These are phyloP conservation scores for Teunomyces aglyptinius DNA, from an alignment of 805 yeast genomes.

Conservation along the genomic window DNA sequence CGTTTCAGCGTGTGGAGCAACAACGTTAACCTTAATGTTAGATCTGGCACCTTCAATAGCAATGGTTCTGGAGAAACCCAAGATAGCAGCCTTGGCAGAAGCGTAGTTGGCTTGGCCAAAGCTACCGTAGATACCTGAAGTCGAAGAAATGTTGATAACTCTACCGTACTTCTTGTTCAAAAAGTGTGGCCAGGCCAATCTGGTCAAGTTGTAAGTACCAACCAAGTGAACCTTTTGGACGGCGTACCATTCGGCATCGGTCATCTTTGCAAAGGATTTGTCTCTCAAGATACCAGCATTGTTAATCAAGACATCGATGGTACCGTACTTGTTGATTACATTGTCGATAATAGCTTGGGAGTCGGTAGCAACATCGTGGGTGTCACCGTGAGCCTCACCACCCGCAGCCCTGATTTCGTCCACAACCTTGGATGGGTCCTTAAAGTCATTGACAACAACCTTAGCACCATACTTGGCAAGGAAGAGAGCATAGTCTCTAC, in stretches of 20 bases:
- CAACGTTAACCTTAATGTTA: constrained; percentile 72
- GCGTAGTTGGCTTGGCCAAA: constrained; percentile 97
- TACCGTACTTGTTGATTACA: constrained; percentile 74
- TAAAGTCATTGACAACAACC: constrained; percentile 89
- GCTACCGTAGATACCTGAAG: constrained; percentile 96
- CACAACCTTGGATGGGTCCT: constrained; percentile 70
- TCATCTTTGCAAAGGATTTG: constrained; percentile 80
- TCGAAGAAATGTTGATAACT: constrained; percentile 86
- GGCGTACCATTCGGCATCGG: constrained; percentile 77
- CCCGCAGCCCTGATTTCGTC: constrained; percentile 71
- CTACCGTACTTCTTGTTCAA: constrained; percentile 74
- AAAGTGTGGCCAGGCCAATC: constrained; percentile 92
- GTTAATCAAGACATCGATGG: constrained; percentile 81
- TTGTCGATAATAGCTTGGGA: constrained; percentile 74
- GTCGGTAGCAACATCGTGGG: constrained; percentile 75
- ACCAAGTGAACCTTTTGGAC: constrained; percentile 78
- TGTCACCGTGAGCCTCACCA: constrained; percentile 79
- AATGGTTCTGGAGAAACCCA: constrained; percentile 80
- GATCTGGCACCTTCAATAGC: constrained; percentile 87
- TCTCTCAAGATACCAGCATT: constrained; percentile 96
- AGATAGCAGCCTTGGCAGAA: constrained; percentile 85
- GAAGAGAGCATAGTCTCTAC: constrained; percentile 81
- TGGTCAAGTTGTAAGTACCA: constrained; percentile 79
- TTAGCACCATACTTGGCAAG: constrained; percentile 92
- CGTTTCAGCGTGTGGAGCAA: constrained; percentile 98